phyloP scores from a whole-genome alignment of 2,329 filamentous ascomycete species.

The Colletotrichum liaoningense region DNA sequence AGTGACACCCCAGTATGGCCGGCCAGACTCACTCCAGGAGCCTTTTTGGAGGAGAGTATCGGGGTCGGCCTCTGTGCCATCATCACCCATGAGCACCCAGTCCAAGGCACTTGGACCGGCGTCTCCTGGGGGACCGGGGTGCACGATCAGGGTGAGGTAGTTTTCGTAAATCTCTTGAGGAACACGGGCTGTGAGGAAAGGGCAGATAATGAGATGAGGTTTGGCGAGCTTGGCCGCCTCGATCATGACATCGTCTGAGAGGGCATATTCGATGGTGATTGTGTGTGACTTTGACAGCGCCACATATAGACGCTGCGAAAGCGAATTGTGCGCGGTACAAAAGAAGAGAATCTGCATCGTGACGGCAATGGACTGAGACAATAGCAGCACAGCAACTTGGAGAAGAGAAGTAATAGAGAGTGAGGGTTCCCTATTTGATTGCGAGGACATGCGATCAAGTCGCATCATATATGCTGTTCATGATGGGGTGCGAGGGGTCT shows the following conservation, averaged over 20 bases:
- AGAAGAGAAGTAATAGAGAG: background rate
- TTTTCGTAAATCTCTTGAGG: constrained; percentile 49
- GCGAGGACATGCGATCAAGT: constrained; percentile 7
- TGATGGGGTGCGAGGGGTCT: background rate
- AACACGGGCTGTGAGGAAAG: constrained; percentile 52
- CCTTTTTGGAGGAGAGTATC: constrained; percentile 43
- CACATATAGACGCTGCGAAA: constrained; percentile 53
- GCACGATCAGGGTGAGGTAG: constrained; percentile 52
- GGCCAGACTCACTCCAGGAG: constrained; percentile 42
- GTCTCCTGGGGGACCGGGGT: constrained; percentile 55
- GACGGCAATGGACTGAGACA: background rate
- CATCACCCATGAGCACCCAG: constrained; percentile 55
- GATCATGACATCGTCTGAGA: constrained; percentile 47
- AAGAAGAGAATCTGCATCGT: constrained; percentile 54
- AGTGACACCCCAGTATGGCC: constrained; percentile 54
- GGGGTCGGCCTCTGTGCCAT: constrained; percentile 47
- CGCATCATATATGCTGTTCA: constrained; percentile 24
- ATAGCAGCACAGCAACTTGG: background rate
- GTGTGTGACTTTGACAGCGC: constrained; percentile 48
- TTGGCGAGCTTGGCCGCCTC: constrained; percentile 49
- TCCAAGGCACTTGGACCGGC: constrained; percentile 54
- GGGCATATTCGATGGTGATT: constrained; percentile 53
- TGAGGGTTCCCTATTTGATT: background rate
- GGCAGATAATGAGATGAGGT: constrained; percentile 54
- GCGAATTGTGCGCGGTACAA: constrained; percentile 57